Evolutionary conservation across 148 eudicot species (phyloP).

Genomic region (Rhododendron ferrugineum): DNA sequence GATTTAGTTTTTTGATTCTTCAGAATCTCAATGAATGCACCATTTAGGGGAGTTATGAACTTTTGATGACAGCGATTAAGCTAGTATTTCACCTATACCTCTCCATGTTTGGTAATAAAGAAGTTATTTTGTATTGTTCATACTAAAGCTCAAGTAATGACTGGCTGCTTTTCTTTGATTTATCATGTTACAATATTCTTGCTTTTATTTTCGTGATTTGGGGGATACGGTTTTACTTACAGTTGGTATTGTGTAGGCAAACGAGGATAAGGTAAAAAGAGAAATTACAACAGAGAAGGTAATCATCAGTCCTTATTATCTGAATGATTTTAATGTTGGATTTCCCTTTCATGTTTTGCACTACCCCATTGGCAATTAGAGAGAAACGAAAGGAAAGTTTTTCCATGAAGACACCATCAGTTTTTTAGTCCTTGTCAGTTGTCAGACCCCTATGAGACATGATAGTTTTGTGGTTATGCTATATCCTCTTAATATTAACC

Average conservation of each 20-base stretch:
- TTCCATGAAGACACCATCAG: conserved; percentile 1
- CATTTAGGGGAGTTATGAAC: background rate
- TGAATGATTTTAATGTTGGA: background rate
- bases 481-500: background rate
- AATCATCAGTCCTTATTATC: background rate
- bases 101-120: background rate
- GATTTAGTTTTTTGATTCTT: background rate
- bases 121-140: background rate
- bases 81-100: background rate
- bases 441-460: background rate
- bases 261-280: conserved; percentile 12
- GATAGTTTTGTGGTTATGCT: background rate
- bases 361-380: background rate
- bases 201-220: background rate
- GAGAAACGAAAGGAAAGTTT: background rate
- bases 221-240: background rate
- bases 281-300: conserved; percentile 16
- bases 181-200: background rate
- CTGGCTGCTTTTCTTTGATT: background rate
- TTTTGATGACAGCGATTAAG: background rate
- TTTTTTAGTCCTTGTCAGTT: background rate
- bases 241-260: background rate
- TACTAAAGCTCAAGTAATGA: no score
- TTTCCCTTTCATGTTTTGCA: background rate
- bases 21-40: background rate